Base-by-base conservation (phyloP, 495 filamentous ascomycete genomes). In the Podospora sp. region DNA sequence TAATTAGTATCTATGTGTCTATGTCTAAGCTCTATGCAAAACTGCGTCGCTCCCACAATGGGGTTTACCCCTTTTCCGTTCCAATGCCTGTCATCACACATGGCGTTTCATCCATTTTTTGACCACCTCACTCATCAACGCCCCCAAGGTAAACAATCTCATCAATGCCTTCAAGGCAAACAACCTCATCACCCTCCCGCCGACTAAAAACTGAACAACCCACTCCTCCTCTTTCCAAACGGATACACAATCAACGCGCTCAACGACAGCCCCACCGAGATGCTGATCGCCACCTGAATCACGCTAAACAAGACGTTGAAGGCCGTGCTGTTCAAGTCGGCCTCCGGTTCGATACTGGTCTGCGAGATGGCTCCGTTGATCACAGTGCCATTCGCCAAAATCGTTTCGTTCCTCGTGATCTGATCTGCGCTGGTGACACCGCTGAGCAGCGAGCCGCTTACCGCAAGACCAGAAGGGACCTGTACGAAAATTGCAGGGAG, bases 401-500 rank as follows among this genome's bases (percentile, higher is more conserved):
- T 51, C 11, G 75, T 77, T 68, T 77, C 83, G 62, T 83, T 86
- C 56, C 71, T 65, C 14, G 86, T 90, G 64, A 98, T 88, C 71
- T 92, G 85, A 72, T 97, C 88, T 1, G 93, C 94, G 16, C 87
- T 89, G n/a, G 87, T 87, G 49, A 99, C 83, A 8, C 95, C 94
- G n/a, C 87, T 88, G 16, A 99, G 82, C 65, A 97, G 78, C 11
- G 89, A 92, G 1, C 94, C 94, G 33, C 87, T 87, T 5, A 92
- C 93, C 0, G 95, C 92, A 14, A 99, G 83, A 4, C 94, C 94
- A 16, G 90, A 93, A 2, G 94, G 94, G 6, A 99, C 95, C 62
- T 95, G 91, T 6, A 99, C 94, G 71, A 96, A 96, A 68, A 99
- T 97, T 5, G 92, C 94, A 0, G 94, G 94, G 0, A 98, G 79